Base-by-base conservation (phyloP, 176 grass and related monocot genomes). In the Rhipidocladum racemiflorum region DNA sequence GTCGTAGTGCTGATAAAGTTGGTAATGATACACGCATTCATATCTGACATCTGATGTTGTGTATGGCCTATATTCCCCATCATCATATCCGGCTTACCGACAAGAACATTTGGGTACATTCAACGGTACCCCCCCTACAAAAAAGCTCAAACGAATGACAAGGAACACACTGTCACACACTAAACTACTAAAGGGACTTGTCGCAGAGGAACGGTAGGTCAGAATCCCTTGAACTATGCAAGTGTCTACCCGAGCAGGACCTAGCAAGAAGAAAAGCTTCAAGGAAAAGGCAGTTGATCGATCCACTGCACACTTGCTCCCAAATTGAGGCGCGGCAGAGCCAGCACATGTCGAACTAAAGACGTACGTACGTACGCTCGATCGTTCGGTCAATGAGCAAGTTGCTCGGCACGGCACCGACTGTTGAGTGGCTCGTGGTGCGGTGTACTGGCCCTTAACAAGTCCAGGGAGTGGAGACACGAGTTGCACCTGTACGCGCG, bases 61-160 rank as follows among this genome's bases (percentile, higher is more conserved):
- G 8, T 54, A 12, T 54, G 63, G 51, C 70, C 43, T 68, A 43
- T 30, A 86, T 68, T 63, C 64, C 70, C 67, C 24, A 67, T 54
- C 48, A 86, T 85, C 46, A 68, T 82, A 86, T 27, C 83, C 63
- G 18, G 66, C 36, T 64, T 61, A 16, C 88, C 84, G 88, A 86
- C 84, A 83, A 73, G 9, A 90, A 40, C 38, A 9, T 79, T 90
- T 86, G 84, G 88, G 74, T 65, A 42, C 73, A 86, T 90, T 86
- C 84, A 82, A 78, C 83, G 79, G 79, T 53, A 43, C 6, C 29
- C 32, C 60, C 68, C 84, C n/a, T n/a, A 70, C 77, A 42, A 51
- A 56, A 75, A 81, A 54, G 71, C 9, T 64, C 55, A 55, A 8
- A 9, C 63, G 64, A 84, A 76, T 85, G 81, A 89, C 87, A 61